Conservation (phyloP, 495 filamentous ascomycete species). For the Clohesyomyces aquaticus region DNA sequence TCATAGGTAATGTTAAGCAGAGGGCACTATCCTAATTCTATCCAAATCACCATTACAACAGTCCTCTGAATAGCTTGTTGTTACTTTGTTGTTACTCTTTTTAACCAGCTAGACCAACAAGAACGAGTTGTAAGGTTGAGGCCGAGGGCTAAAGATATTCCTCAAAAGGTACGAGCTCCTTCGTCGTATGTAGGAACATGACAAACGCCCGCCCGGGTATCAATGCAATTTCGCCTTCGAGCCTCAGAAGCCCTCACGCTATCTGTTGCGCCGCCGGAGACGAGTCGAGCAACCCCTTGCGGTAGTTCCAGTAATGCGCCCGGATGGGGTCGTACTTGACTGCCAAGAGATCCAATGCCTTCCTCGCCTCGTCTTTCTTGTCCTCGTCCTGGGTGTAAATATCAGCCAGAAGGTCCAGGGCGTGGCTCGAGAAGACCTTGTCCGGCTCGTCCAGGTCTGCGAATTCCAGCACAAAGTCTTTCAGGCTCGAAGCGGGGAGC, state of each 20-base stretch:
- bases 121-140: too few relatives aligned
- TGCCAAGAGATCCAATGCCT: constrained; percentile 71
- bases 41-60: too few relatives aligned
- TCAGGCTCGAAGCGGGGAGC: constrained; percentile 58
- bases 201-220: constrained; percentile 34
- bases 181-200: too few relatives aligned
- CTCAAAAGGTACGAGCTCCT: too few relatives aligned
- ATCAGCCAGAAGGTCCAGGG: constrained; percentile 87
- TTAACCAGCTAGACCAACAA: too few relatives aligned
- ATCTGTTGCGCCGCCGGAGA: constrained; percentile 6
- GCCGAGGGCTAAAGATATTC: too few relatives aligned
- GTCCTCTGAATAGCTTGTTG: too few relatives aligned
- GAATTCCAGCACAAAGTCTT: constrained; percentile 69
- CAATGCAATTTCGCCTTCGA: constrained; percentile 17
- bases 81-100: too few relatives aligned
- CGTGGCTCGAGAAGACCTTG: constrained; percentile 63
- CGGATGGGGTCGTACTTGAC: constrained; percentile 90
- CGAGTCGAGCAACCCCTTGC: constrained; percentile 55
- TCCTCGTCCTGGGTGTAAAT: constrained; percentile 66
- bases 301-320: constrained; percentile 89
- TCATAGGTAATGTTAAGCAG: too few relatives aligned
- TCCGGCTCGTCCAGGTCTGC: constrained; percentile 56
- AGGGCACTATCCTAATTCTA: too few relatives aligned
- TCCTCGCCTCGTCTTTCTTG: constrained; percentile 60
- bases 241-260: not conserved